Evolutionary conservation across 345 rosid genomes (phyloP).

Genomic region (Hypericum perforatum): DNA sequence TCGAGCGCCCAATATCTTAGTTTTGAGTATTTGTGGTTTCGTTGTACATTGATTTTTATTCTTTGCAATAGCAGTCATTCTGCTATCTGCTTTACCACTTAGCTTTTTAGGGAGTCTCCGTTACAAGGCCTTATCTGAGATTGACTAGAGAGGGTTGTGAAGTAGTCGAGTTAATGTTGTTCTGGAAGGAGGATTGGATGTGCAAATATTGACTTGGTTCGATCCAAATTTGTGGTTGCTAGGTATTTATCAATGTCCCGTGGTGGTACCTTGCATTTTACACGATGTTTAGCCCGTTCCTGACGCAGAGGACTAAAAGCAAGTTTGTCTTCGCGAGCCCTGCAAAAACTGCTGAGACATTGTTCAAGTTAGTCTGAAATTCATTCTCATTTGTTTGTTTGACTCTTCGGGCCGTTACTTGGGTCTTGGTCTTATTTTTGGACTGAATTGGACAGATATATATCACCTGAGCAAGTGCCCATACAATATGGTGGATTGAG

Average conservation of each 20-base stretch:
- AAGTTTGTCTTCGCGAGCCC: slow-evolving; percentile 86
- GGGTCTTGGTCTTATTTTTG: neutral
- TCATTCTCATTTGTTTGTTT: neutral
- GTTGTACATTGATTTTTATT: too few species aligned
- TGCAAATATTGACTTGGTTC: too few species aligned
- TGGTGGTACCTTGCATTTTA: slow-evolving; percentile 96
- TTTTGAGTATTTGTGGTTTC: too few species aligned
- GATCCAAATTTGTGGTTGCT: neutral
- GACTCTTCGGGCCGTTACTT: neutral
- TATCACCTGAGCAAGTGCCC: slow-evolving; percentile 78
- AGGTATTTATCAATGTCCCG: slow-evolving; percentile 91
- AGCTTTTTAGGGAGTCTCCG: too few species aligned
- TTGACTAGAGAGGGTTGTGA: too few species aligned
- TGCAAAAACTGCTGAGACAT: slow-evolving; percentile 61
- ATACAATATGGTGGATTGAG: slow-evolving; percentile 86
- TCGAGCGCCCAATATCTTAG: too few species aligned
- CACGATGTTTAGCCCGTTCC: slow-evolving; percentile 64
- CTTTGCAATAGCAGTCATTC: too few species aligned
- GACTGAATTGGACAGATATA: slow-evolving; percentile 36
- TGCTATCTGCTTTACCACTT: too few species aligned
- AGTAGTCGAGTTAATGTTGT: too few species aligned
- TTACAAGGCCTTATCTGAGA: too few species aligned
- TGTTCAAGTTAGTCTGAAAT: slow-evolving; percentile 59
- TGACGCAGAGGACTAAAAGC: slow-evolving; percentile 90
- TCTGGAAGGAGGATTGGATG: too few species aligned